Conservation (phyloP, 306 rosid species). For the Prunus fruticosa region DNA sequence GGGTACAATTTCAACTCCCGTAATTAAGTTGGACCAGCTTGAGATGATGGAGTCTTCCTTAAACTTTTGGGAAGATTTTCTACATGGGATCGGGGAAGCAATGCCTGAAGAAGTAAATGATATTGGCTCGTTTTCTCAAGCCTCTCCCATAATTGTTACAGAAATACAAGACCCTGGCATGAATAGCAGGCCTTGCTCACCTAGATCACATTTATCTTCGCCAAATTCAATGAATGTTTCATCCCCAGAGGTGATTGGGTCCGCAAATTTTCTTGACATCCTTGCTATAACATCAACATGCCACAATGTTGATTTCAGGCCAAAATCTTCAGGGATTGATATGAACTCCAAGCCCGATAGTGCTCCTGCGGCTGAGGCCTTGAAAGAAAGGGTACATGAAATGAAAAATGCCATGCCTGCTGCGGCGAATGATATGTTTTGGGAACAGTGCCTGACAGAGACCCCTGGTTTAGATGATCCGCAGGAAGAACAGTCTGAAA, state of each 20-base stretch:
- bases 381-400: constrained; percentile 2
- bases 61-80: constrained; percentile 24
- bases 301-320: constrained; percentile 1
- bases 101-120: constrained; percentile 18
- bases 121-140: constrained; percentile 9
- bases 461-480: constrained; percentile 24
- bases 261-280: constrained; percentile 13
- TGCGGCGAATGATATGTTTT: constrained; percentile 31
- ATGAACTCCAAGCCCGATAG: constrained; percentile 27
- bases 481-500: constrained; percentile 8
- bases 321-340: constrained; percentile 24
- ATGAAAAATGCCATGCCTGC: background rate
- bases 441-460: constrained; percentile 45
- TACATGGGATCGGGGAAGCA: constrained; percentile 10
- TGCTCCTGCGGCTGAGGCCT: constrained; percentile 2
- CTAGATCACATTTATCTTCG: constrained; percentile 24
- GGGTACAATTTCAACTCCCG: constrained; percentile 17
- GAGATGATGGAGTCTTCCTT: constrained; percentile 34
- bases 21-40: constrained; percentile 13
- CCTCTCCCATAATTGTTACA: constrained; percentile 15
- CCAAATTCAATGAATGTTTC: constrained; percentile 23
- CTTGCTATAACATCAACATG: constrained; percentile 17
- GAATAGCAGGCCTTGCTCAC: constrained; percentile 17
- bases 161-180: constrained; percentile 23
- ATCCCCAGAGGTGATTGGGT: constrained; percentile 19